phyloP scores from a whole-genome alignment of 148 eudicot genomes.

The Vaccinium vitisidaea region DNA sequence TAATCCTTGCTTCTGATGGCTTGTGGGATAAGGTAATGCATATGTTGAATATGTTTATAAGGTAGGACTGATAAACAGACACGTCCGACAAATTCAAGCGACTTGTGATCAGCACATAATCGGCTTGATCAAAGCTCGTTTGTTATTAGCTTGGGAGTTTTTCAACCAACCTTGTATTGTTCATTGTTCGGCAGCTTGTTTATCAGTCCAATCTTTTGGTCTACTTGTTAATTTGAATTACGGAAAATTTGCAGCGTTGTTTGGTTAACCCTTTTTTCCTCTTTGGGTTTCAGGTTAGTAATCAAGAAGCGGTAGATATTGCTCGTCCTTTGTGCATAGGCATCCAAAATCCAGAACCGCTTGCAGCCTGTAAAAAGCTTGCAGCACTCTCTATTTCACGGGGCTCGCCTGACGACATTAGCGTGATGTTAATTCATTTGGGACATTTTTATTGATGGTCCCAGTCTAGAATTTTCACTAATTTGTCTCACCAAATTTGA shows the following conservation, averaged over 20 bases:
- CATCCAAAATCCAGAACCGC: slow-evolving; percentile 17
- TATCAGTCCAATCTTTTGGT: not conserved
- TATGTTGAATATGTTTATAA: not conserved
- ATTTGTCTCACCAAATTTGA: not conserved
- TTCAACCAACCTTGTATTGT: not conserved
- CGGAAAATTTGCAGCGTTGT: not conserved
- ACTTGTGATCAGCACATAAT: not conserved
- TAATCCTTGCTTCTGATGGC: slow-evolving; percentile 73
- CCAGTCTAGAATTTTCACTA: not conserved
- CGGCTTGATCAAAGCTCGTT: not conserved
- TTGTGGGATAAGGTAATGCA: slow-evolving; percentile 57
- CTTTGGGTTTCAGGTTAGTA: slow-evolving; percentile 39
- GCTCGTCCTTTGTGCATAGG: slow-evolving; percentile 34
- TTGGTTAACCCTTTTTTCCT: not conserved
- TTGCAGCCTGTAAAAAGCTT: slow-evolving; percentile 55
- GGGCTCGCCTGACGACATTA: slow-evolving; percentile 60
- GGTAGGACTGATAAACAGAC: not conserved
- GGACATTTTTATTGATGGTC: slow-evolving; percentile 16
- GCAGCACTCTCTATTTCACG: slow-evolving; percentile 46
- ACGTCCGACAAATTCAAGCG: not conserved
- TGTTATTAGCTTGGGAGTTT: not conserved
- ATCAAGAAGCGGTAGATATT: slow-evolving; percentile 64
- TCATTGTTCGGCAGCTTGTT: not conserved
- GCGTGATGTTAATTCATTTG: slow-evolving; percentile 50
- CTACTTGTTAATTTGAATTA: not conserved